A percentile compares a stretch with the other conserved stretches of the same genome.
These are phyloP conservation scores for Helicocarpus griseus DNA, from an alignment of 2,329 filamentous ascomycete genomes.

Conservation along the genomic window DNA sequence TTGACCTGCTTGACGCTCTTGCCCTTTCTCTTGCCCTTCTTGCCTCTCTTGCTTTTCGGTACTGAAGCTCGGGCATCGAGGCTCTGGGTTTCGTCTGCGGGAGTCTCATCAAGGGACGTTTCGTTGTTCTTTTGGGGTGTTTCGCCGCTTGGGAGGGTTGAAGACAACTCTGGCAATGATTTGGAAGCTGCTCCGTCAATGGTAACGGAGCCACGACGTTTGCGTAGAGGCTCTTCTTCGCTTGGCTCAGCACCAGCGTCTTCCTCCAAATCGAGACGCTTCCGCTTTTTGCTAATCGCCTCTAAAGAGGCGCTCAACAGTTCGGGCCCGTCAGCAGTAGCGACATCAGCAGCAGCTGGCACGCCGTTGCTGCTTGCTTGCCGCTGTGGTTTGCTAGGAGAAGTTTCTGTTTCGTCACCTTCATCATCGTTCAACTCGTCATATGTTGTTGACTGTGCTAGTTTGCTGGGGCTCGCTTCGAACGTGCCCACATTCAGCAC, in stretches of 20 bases:
- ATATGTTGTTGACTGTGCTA: conserved; percentile 49
- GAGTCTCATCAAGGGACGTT: conserved; percentile 20
- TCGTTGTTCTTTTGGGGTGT: conserved; percentile 3
- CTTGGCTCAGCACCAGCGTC: conserved; percentile 26
- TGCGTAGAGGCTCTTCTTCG: conserved; percentile 32
- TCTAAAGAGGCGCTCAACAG: conserved; percentile 19
- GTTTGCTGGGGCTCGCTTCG: conserved; percentile 67
- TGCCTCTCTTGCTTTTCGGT: conserved; percentile 31
- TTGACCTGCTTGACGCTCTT: conserved; percentile 31
- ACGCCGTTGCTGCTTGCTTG: conserved; percentile 25
- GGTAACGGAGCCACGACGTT: conserved; percentile 28
- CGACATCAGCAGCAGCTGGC: conserved; percentile 14
- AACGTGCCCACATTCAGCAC: conserved; percentile 50
- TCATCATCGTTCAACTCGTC: conserved; percentile 43
- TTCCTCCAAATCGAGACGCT: conserved; percentile 28
- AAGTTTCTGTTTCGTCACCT: conserved; percentile 32
- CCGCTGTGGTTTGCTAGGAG: conserved; percentile 29
- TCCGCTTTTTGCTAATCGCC: conserved; percentile 31
- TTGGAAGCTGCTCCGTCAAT: not conserved
- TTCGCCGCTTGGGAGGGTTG: not conserved
- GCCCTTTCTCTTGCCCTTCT: conserved; percentile 38
- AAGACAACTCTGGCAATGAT: conserved; percentile 1
- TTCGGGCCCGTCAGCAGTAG: conserved; percentile 19
- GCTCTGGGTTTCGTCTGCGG: conserved; percentile 24
- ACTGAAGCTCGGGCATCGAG: conserved; percentile 21